phyloP scores from a whole-genome alignment of 2,329 filamentous ascomycete species.

The Aplosporella prunicola region DNA sequence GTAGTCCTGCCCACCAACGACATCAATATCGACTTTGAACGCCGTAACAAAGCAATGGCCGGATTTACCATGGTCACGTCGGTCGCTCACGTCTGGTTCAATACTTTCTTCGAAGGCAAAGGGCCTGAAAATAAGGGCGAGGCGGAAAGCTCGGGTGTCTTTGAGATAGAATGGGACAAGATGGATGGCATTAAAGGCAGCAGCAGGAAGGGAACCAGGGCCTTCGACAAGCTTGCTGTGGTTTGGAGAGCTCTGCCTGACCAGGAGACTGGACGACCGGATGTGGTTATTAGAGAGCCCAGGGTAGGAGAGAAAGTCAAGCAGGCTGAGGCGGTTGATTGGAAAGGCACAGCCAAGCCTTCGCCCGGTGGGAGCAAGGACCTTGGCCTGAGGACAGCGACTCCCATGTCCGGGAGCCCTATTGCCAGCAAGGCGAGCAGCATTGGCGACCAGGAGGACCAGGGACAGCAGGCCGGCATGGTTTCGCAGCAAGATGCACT shows the following conservation, averaged over 20 bases:
- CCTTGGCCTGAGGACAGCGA: slow-evolving; percentile 58
- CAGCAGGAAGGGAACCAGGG: slow-evolving; percentile 67
- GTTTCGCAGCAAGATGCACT: slow-evolving; percentile 22
- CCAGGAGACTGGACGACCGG: slow-evolving; percentile 19
- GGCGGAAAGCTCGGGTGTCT: slow-evolving; percentile 60
- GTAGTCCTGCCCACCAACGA: slow-evolving; percentile 72
- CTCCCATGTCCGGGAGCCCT: slow-evolving; percentile 40
- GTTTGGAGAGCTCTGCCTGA: slow-evolving; percentile 58
- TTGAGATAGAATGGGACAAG: slow-evolving; percentile 61
- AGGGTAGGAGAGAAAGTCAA: slow-evolving; percentile 57
- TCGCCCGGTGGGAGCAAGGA: slow-evolving; percentile 40
- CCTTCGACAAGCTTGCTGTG: slow-evolving; percentile 73
- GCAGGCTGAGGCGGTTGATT: slow-evolving; percentile 62
- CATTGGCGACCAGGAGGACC: slow-evolving; percentile 38
- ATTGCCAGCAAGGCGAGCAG: slow-evolving; percentile 66
- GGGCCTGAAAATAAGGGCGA: slow-evolving; percentile 59
- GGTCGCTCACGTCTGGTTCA: slow-evolving; percentile 95
- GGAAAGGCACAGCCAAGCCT: slow-evolving; percentile 53
- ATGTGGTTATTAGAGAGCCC: slow-evolving; percentile 54
- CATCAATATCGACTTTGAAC: slow-evolving; percentile 82
- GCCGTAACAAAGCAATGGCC: slow-evolving; percentile 68
- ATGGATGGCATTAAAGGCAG: slow-evolving; percentile 96
- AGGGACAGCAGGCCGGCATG: slow-evolving; percentile 19
- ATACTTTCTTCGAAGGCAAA: slow-evolving; percentile 79
- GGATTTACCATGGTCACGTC: slow-evolving; percentile 82